These are phyloP conservation scores for Stereocaulon alpinum DNA, from an alignment of 495 filamentous ascomycete genomes.

Conservation along the genomic window DNA sequence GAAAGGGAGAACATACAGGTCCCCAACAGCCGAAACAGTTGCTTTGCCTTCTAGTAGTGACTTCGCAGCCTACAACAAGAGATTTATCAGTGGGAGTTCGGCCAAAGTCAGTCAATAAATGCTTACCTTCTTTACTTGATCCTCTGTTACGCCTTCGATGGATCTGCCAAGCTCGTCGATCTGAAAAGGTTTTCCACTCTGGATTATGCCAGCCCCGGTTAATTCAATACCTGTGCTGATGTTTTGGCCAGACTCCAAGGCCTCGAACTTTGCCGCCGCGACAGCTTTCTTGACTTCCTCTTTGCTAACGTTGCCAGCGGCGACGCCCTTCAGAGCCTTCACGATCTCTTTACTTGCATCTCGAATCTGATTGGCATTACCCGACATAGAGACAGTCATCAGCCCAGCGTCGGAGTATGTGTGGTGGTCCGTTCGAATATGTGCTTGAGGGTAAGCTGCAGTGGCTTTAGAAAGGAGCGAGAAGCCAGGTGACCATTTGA, in stretches of 20 bases:
- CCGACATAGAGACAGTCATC: slow-evolving; percentile 67
- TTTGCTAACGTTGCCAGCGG: slow-evolving; percentile 59
- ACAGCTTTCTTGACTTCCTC: slow-evolving; percentile 88
- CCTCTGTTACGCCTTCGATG: slow-evolving; percentile 68
- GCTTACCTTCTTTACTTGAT: slow-evolving; percentile 80
- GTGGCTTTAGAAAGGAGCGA: slow-evolving; percentile 73
- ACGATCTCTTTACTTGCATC: slow-evolving; percentile 53
- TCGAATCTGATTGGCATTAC: slow-evolving; percentile 56
- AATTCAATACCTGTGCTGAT: slow-evolving; percentile 55
- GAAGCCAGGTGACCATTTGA: slow-evolving; percentile 95
- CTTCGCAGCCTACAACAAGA: slow-evolving; percentile 59
- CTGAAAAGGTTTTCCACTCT: slow-evolving; percentile 75
- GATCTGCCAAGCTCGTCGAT: slow-evolving; percentile 70
- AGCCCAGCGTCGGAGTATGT: slow-evolving; percentile 94
- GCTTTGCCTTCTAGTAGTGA: slow-evolving; percentile 79
- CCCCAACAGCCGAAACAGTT: slow-evolving; percentile 75
- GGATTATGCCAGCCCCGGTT: slow-evolving; percentile 67
- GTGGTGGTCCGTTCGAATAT: slow-evolving; percentile 58
- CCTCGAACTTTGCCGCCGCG: slow-evolving; percentile 87
- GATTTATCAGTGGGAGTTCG: slow-evolving; percentile 13
- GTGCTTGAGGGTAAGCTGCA: slow-evolving; percentile 51
- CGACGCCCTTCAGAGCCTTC: slow-evolving; percentile 69
- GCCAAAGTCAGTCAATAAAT: not conserved
- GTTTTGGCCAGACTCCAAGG: slow-evolving; percentile 73
- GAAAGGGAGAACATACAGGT: slow-evolving; percentile 79